Evolutionary conservation across 1,284 basidiomycete genomes (phyloP), one percentile per base, ranked within the genome.

Genomic region (Ceratorhiza oryzae-sativae): DNA sequence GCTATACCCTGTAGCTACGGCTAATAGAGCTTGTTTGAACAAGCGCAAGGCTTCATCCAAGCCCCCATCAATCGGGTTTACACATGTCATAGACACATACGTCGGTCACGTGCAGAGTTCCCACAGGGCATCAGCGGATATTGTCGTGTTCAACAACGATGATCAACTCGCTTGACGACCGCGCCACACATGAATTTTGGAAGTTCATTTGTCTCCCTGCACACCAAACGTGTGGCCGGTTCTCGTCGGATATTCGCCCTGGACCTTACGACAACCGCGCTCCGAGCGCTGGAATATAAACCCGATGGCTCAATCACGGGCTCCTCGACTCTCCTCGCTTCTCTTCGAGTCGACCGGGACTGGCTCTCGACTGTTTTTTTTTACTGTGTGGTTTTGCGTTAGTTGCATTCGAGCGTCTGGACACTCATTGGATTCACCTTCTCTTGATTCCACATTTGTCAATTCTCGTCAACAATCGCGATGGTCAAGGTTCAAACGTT

Each of bases 361-460:
- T 81, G 85, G 85, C 82, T 86, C 84, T 85, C 86, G 84, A 81
- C 79, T 75, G 75, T 59, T 72, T 77, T 45, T 76, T 39, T 15
- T 27, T 36, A 18, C n/a, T n/a, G 34, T 75, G 73, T 75, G 72
- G 76, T 75, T 75, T 76, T 72, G 6, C 36, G 6, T 39, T 39
- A n/a, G n/a, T n/a, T 13, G 36, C 72, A 70, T 74, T 78, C 72
- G 72, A 68, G 77, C n/a, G 32, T 18, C 53, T 55, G 41, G 36
- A 23, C 46, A 49, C 56, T 49, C 27, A 13, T 60, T 59, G 27
- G 18, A 49, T n/a, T n/a, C 39, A 48, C 56, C n/a, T 42, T 71
- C 56, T 15, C 58, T 60, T 27, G 15, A n/a, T 5, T 53, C 55
- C 20, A 58, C 53, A 58, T 41, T 46, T n/a, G n/a, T 58, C 55